A percentile compares a stretch with the other conserved stretches of the same genome.
Evolutionary conservation across 345 rosid species (phyloP).

Genomic region (Barbarea vulgaris): DNA sequence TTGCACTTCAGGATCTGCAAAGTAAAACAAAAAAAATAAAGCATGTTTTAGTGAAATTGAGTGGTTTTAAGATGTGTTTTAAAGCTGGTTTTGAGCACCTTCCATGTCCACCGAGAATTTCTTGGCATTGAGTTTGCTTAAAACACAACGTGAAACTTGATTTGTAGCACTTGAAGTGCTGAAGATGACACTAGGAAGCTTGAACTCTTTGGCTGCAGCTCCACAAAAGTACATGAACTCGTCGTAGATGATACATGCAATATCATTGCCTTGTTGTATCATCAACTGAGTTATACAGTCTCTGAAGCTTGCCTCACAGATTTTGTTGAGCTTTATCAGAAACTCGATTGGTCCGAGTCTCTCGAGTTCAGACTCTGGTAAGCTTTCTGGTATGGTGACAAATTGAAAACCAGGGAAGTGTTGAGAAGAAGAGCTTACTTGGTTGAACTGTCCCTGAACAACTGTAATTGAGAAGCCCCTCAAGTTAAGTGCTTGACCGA

Average conservation of each 20-base stretch:
- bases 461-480: slow-evolving; percentile 60
- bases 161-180: slow-evolving; percentile 28
- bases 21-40: not conserved
- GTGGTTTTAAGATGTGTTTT: not conserved
- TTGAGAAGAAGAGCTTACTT: slow-evolving; percentile 24
- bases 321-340: slow-evolving; percentile 38
- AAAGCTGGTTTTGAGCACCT: slow-evolving; percentile 15
- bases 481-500: slow-evolving; percentile 46
- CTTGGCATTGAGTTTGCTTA: not conserved
- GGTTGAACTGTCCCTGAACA: slow-evolving; percentile 39
- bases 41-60: no score
- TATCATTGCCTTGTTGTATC: not conserved
- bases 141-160: not conserved
- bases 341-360: slow-evolving; percentile 4
- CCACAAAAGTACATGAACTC: slow-evolving; percentile 34
- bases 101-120: slow-evolving; percentile 25
- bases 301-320: slow-evolving; percentile 31
- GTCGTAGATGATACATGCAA: not conserved
- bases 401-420: slow-evolving; percentile 34
- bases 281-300: not conserved
- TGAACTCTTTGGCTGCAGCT: slow-evolving; percentile 6
- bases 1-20: slow-evolving; percentile 12
- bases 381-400: slow-evolving; percentile 39
- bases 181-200: slow-evolving; percentile 30
- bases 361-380: slow-evolving; percentile 21